Evolutionary conservation across 2,329 filamentous ascomycete species (phyloP).

Genomic region (Colletotrichum cuscutae): DNA sequence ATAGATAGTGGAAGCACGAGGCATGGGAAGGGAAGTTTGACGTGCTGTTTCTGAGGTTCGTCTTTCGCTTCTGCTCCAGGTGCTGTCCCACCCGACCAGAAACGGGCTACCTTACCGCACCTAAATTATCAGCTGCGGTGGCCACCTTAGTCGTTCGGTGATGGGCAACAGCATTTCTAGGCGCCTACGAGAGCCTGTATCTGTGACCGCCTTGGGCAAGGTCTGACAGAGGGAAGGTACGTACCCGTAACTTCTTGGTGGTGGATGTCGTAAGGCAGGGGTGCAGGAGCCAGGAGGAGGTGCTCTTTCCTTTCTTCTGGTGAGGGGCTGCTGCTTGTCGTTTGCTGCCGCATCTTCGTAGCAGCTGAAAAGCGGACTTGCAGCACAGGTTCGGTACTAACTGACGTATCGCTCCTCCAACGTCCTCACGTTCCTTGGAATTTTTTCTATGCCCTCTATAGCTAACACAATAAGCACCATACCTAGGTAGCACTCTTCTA

Average conservation of each 20-base stretch:
- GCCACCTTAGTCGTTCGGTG: neutral
- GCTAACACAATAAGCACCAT: neutral
- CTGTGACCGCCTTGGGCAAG: slow-evolving; percentile 26
- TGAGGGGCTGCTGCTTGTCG: slow-evolving; percentile 10
- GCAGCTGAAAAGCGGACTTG: neutral
- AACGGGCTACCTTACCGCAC: slow-evolving; percentile 3
- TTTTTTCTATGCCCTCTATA: neutral
- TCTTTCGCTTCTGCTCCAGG: slow-evolving; percentile 25
- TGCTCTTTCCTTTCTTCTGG: neutral
- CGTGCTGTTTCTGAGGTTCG: slow-evolving; percentile 32
- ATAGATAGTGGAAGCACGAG: slow-evolving; percentile 23
- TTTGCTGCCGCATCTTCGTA: neutral
- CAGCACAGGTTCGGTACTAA: neutral
- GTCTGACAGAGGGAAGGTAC: neutral
- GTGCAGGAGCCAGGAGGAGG: slow-evolving; percentile 13
- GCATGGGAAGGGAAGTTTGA: slow-evolving; percentile 35
- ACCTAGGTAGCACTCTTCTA: neutral
- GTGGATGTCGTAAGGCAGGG: slow-evolving; percentile 27
- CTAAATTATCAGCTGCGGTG: slow-evolving; percentile 1
- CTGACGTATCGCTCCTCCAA: neutral
- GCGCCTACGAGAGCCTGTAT: slow-evolving; percentile 24
- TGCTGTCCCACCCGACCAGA: neutral
- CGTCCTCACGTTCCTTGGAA: neutral
- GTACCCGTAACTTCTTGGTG: slow-evolving; percentile 5
- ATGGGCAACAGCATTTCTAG: slow-evolving; percentile 16